Evolutionary conservation across 1,284 basidiomycete genomes (phyloP), one percentile per base, ranked within the genome.

Genomic region (Ustilago trichophora): DNA sequence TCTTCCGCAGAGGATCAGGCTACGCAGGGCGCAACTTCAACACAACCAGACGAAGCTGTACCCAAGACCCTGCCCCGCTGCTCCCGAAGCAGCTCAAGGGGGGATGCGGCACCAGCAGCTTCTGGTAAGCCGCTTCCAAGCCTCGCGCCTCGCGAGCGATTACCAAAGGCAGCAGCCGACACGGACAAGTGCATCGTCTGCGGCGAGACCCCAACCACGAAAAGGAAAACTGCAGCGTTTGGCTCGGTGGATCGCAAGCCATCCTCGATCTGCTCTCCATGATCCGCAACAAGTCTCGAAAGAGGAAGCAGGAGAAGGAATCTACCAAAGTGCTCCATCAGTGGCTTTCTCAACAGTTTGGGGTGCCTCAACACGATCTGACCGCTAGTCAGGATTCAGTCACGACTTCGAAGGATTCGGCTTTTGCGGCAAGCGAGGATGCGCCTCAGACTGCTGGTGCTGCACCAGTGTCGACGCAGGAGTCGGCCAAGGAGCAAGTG

Each of bases 301-400:
- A 59, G 51, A 59, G 11, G 35, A 50, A 55, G 32, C 27, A 55
- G 25, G 63, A 66, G n/a, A 59, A 51, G 44, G 50, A 59, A 15
- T 16, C 41, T 9, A 15, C 35, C 27, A 31, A 34, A 3, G 16
- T 51, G 4, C 21, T 57, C 9, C 16, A 48, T 7, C 26, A 32
- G 15, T 64, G 60, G 60, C 49, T 53, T 7, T 33, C 41, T 12
- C 18, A 38, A 18, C 60, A 64, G 37, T 45, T 63, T 18, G 40
- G 48, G 12, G 48, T 40, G 1, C 29, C 40, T 1, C 24, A 45
- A 18, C 16, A 45, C n/a, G 60, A 44, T 13, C 31, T 25, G 8
- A 24, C 18, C 13, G 12, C 27, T n/a, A 57, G 45, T 16, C 53
- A 52, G 22, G 44, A 43, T 11, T 29, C 43, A 18, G 31, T 24